phyloP scores from a whole-genome alignment of 2,329 filamentous ascomycete species.

The Aureobasidium lini region DNA sequence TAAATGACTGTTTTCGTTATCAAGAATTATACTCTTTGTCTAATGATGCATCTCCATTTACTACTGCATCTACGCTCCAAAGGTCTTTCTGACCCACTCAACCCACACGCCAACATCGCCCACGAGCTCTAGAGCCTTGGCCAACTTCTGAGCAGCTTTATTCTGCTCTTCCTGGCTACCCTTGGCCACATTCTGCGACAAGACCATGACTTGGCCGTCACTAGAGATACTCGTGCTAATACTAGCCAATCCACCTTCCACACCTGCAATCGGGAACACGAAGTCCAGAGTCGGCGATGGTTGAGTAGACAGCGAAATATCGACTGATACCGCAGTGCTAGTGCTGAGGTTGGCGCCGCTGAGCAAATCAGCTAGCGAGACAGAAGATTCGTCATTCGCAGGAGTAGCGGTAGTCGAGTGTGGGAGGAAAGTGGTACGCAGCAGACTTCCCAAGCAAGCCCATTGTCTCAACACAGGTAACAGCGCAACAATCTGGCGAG shows the following conservation, averaged over 20 bases:
- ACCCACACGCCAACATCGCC: constrained; percentile 46
- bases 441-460: constrained; percentile 58
- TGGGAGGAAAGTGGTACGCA: constrained; percentile 52
- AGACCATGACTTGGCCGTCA: constrained; percentile 52
- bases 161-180: constrained; percentile 16
- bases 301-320: constrained; percentile 27
- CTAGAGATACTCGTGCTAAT: constrained; percentile 52
- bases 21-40: no score
- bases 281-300: constrained; percentile 25
- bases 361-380: constrained; percentile 15
- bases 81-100: constrained; percentile 37
- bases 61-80: not conserved
- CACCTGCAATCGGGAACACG: constrained; percentile 16
- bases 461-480: constrained; percentile 72
- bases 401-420: constrained; percentile 16
- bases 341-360: not conserved
- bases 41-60: not conserved
- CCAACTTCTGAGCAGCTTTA: constrained; percentile 29
- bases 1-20: no score
- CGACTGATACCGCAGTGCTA: constrained; percentile 20
- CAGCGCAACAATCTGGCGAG: constrained; percentile 64
- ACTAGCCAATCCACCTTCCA: constrained; percentile 38
- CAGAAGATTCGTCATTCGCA: constrained; percentile 26
- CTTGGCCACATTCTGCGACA: constrained; percentile 41
- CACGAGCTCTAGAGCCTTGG: constrained; percentile 38